Evolutionary conservation across 2,329 filamentous ascomycete species (phyloP), one percentile per base, ranked within the genome.

Genomic region (Cladosporium oxysporum): DNA sequence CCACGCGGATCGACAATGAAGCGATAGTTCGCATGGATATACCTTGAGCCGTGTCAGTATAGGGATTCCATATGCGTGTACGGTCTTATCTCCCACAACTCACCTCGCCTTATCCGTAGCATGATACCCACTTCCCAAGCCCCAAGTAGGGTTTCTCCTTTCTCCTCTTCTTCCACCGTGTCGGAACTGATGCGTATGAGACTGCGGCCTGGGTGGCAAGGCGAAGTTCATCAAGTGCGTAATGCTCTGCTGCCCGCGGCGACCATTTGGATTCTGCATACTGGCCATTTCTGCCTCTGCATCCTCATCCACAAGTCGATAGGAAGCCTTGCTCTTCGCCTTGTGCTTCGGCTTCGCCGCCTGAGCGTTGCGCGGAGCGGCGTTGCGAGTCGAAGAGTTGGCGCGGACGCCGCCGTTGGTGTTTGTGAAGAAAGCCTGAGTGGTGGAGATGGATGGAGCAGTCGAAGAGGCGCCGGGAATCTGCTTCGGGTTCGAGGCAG

Each of bases 191-290:
- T 83, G 82, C 71, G 87, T 85, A 72, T 84, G 84, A 67, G 89
- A 87, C 26, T 70, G 69, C 11, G 90, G 90, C 58, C 91, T 87
- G 50, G 91, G 88, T 26, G 93, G 91, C 23, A 92, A 83, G 53
- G 91, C 88, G 79, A 97, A 96, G 81, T 94, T 94, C 84, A 99
- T 91, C 66, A 99, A 82, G 79, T 99, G 95, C 49, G 95, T 98
- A 76, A 99, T 99, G 74, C 92, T 96, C 63, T 93, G 97, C 79
- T 97, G 94, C 63, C 95, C 95, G 73, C 95, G 92, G 66, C 95
- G 90, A 73, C 88, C 74, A 60, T 75, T 69, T 69, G 73, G 73
- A 71, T 75, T 75, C 72, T 76, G 74, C 75, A 76, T 76, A 70
- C 72, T 75, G 74, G 73, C 71, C 50, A 67, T 55, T 70, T 97